A percentile compares a stretch with the other conserved stretches of the same genome.
These are phyloP conservation scores for Backusella mclennaniae DNA, from an alignment of 192 early-diverging fungal species.

Conservation along the genomic window DNA sequence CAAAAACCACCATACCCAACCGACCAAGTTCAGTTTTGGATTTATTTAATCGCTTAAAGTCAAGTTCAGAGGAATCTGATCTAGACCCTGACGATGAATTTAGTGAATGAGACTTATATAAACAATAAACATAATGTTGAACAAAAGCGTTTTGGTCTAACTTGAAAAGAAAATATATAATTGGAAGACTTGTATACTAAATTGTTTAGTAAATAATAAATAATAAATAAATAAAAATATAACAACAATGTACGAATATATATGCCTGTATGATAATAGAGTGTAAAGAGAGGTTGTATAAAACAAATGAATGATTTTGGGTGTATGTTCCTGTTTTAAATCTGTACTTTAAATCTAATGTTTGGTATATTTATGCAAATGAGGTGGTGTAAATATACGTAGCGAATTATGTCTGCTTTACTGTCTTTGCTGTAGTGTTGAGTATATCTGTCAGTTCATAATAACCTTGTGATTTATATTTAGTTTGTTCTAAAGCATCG, in stretches of 20 bases:
- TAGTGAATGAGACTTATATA: neutral
- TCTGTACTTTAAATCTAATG: neutral
- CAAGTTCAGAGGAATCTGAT: neutral
- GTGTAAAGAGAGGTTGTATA: neutral
- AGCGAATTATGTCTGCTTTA: neutral
- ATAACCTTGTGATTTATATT: conserved; percentile 9
- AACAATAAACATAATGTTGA: neutral
- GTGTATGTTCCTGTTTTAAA: neutral
- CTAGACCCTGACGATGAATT: neutral
- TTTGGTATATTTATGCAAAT: neutral
- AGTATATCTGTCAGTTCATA: neutral
- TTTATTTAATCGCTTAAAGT: neutral
- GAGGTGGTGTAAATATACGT: neutral
- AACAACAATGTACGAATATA: neutral
- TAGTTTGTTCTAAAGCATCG: neutral
- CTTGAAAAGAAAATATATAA: neutral
- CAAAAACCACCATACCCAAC: neutral
- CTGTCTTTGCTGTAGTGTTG: neutral
- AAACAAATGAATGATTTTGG: neutral
- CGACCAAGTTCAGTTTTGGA: neutral
- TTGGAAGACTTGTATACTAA: neutral
- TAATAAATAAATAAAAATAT: neutral
- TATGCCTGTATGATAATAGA: neutral
- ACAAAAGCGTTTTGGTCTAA: neutral
- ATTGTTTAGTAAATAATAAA: neutral